Percentiles rank a stretch among this genome's conserved stretches.
These are phyloP conservation scores for Cinnamomum micranthum DNA, from an alignment of 164 flowering plant species.

Conservation along the genomic window DNA sequence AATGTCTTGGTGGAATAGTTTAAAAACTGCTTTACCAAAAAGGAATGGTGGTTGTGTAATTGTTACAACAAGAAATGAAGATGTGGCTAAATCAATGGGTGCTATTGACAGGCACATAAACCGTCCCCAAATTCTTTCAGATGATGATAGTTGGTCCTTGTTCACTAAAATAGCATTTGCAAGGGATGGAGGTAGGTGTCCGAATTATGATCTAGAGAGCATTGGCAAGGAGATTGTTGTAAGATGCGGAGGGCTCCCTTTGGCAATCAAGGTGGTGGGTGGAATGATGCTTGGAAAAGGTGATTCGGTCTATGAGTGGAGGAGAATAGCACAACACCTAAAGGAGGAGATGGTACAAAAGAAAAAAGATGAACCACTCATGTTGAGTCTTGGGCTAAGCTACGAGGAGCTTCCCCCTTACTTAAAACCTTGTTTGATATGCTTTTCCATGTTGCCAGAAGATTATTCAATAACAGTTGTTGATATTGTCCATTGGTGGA, in stretches of 20 bases:
- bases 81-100: conserved; percentile 6
- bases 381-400: neutral
- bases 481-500: neutral
- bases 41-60: neutral
- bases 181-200: neutral
- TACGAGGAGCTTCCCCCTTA: conserved; percentile 4
- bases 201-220: neutral
- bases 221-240: neutral
- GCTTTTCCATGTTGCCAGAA: conserved; percentile 1
- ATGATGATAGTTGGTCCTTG: conserved; percentile 4
- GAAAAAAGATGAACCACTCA: neutral
- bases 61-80: neutral
- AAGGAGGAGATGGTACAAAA: neutral
- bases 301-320: neutral
- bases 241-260: neutral
- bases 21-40: neutral
- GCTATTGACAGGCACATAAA: neutral
- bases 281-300: conserved; percentile 7
- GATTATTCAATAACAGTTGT: neutral
- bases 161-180: conserved; percentile 3
- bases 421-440: conserved; percentile 1
- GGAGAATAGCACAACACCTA: neutral
- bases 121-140: neutral
- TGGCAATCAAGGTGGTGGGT: conserved; percentile 1
- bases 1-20: neutral